A percentile compares a stretch with the other conserved stretches of the same genome.
These are phyloP conservation scores for Apiospora sp. DNA, from an alignment of 2,329 filamentous ascomycete species.

Conservation along the genomic window DNA sequence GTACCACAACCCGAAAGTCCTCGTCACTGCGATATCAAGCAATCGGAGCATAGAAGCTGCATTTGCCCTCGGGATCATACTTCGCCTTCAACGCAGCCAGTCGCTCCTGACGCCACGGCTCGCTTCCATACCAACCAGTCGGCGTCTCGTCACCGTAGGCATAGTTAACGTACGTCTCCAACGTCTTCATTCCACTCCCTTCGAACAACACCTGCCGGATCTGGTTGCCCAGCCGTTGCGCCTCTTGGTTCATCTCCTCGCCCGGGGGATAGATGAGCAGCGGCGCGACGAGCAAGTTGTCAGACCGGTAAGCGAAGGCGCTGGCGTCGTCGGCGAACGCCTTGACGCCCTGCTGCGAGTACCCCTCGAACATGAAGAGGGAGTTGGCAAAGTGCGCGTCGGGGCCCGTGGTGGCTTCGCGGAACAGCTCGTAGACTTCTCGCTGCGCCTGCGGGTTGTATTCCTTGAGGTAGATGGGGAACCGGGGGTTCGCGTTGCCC, in stretches of 20 bases:
- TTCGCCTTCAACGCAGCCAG: slow-evolving; percentile 55
- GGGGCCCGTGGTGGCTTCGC: slow-evolving; percentile 34
- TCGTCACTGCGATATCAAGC: too few relatives aligned
- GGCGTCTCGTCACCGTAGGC: slow-evolving; percentile 55
- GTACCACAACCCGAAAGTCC: too few relatives aligned
- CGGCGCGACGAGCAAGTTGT: slow-evolving; percentile 51
- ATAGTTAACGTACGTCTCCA: slow-evolving; percentile 60
- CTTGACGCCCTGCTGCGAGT: slow-evolving; percentile 55
- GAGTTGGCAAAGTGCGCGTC: slow-evolving; percentile 44
- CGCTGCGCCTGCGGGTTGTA: slow-evolving; percentile 46
- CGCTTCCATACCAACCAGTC: slow-evolving; percentile 55
- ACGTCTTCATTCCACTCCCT: slow-evolving; percentile 42
- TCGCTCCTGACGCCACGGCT: slow-evolving; percentile 55
- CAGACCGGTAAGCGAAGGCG: slow-evolving; percentile 55
- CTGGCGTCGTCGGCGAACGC: slow-evolving; percentile 44
- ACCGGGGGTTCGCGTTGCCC: slow-evolving; percentile 49
- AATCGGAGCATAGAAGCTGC: slow-evolving; percentile 27
- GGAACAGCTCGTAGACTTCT: slow-evolving; percentile 45
- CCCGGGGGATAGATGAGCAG: slow-evolving; percentile 48
- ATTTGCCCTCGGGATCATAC: slow-evolving; percentile 53
- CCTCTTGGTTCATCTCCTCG: slow-evolving; percentile 43
- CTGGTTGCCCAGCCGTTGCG: slow-evolving; percentile 46
- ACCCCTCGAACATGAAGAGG: slow-evolving; percentile 65
- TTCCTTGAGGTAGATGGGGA: slow-evolving; percentile 51
- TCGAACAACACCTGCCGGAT: slow-evolving; percentile 48